Evolutionary conservation across 306 rosid genomes (phyloP).

Genomic region (Mucuna pruriens): DNA sequence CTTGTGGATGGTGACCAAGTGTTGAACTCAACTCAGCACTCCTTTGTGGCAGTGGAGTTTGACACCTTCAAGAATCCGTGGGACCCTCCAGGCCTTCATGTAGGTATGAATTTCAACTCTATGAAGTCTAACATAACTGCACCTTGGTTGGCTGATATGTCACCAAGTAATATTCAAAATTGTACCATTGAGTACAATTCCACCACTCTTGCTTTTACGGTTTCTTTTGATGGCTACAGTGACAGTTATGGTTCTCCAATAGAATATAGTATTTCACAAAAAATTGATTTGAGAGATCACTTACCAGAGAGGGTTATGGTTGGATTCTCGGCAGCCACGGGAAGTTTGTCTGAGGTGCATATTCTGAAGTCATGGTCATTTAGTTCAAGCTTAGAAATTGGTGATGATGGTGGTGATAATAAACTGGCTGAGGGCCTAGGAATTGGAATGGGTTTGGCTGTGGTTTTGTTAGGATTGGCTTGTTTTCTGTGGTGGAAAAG

Average conservation of each 20-base stretch:
- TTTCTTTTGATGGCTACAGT: neutral
- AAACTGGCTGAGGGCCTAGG: neutral
- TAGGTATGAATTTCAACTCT: slow-evolving; percentile 39
- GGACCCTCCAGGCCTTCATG: slow-evolving; percentile 9
- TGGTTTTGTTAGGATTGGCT: neutral
- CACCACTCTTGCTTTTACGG: neutral
- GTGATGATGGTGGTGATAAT: neutral
- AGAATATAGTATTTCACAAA: neutral
- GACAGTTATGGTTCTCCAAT: neutral
- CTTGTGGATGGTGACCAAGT: neutral
- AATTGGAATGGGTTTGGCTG: slow-evolving; percentile 2
- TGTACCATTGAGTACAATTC: slow-evolving; percentile 15
- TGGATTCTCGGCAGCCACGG: slow-evolving; percentile 43
- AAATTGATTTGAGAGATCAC: slow-evolving; percentile 30
- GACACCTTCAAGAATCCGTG: neutral
- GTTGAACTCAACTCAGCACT: neutral
- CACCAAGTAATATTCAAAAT: neutral
- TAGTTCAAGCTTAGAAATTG: slow-evolving; percentile 5
- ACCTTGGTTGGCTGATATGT: neutral
- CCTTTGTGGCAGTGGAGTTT: slow-evolving; percentile 34
- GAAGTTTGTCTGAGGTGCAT: neutral
- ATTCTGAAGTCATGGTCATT: slow-evolving; percentile 32
- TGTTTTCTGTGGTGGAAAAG: neutral
- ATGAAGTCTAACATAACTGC: neutral
- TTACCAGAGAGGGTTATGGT: slow-evolving; percentile 27